A percentile compares a stretch with the other conserved stretches of the same genome.
Evolutionary conservation across 441 rosid species (phyloP).

Genomic region (Manihot esculenta): DNA sequence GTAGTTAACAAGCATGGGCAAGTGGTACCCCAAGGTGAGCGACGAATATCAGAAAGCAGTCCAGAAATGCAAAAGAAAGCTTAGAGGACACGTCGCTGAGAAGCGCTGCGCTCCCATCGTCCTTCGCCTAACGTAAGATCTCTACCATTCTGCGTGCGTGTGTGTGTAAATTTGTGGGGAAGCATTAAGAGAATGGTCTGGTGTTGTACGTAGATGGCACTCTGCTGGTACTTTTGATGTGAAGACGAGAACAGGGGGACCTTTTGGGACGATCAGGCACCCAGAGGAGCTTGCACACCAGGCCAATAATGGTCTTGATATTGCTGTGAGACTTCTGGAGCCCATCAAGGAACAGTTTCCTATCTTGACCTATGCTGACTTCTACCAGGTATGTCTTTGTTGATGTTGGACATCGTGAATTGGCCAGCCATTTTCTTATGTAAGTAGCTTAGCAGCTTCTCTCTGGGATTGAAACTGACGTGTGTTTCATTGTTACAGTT

Average conservation of each 20-base stretch:
- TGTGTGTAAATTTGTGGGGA: neutral
- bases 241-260: constrained; percentile 76
- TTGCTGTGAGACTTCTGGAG: constrained; percentile 73
- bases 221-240: constrained; percentile 84
- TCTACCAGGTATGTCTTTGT: constrained; percentile 56
- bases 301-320: constrained; percentile 80
- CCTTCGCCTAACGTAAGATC: constrained; percentile 74
- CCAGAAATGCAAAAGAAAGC: constrained; percentile 74
- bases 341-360: constrained; percentile 85
- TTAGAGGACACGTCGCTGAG: constrained; percentile 76
- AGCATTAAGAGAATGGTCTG: too few relatives aligned
- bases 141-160: too few relatives aligned
- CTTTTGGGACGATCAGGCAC: constrained; percentile 80
- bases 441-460: too few relatives aligned
- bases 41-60: constrained; percentile 72
- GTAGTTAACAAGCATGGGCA: constrained; percentile 19
- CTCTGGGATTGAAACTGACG: too few relatives aligned
- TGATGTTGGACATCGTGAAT: too few relatives aligned
- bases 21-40: constrained; percentile 76
- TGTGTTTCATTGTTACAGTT: constrained; percentile 41
- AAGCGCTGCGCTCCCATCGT: constrained; percentile 88
- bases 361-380: constrained; percentile 59
- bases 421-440: too few relatives aligned
- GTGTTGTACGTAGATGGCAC: constrained; percentile 72
- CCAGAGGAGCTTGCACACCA: constrained; percentile 65